Conservation (phyloP, 257 asterid genomes). For the Scutellaria baicalensis region DNA sequence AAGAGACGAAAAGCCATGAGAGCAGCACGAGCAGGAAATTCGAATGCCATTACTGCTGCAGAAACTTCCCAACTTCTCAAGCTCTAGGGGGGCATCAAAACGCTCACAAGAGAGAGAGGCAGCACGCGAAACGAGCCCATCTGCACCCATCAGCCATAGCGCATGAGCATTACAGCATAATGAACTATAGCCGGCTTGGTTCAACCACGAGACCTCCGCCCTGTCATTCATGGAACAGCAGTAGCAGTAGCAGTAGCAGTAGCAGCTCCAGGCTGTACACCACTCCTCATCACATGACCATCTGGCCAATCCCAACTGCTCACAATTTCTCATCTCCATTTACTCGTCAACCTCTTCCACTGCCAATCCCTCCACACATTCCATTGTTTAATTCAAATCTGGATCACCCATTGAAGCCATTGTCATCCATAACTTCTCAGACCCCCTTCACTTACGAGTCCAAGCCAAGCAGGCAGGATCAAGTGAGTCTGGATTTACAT, state of each 20-base stretch:
- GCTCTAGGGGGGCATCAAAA: constrained; percentile 89
- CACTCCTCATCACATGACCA: not conserved
- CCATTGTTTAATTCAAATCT: constrained; percentile 18
- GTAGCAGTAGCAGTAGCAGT: constrained; percentile 2
- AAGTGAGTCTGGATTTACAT: constrained; percentile 76
- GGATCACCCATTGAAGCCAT: constrained; percentile 6
- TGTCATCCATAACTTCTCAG: constrained; percentile 28
- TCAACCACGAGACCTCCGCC: not conserved
- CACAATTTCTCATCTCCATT: constrained; percentile 14
- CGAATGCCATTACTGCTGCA: constrained; percentile 67
- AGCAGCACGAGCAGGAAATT: constrained; percentile 35
- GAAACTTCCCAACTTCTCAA: constrained; percentile 83
- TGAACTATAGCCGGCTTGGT: constrained; percentile 30
- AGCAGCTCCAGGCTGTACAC: not conserved
- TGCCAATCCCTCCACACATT: constrained; percentile 19
- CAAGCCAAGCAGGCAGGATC: constrained; percentile 45
- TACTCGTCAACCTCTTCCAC: constrained; percentile 12
- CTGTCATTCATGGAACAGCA: constrained; percentile 24
- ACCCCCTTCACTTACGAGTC: constrained; percentile 32
- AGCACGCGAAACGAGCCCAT: constrained; percentile 59
- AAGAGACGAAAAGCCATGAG: not conserved
- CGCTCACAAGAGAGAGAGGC: constrained; percentile 83
- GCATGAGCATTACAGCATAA: constrained; percentile 38
- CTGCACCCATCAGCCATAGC: constrained; percentile 48
- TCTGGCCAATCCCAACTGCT: constrained; percentile 38